These are phyloP conservation scores for Hypoxylon trugodes DNA, from an alignment of 495 filamentous ascomycete genomes.

Conservation along the genomic window DNA sequence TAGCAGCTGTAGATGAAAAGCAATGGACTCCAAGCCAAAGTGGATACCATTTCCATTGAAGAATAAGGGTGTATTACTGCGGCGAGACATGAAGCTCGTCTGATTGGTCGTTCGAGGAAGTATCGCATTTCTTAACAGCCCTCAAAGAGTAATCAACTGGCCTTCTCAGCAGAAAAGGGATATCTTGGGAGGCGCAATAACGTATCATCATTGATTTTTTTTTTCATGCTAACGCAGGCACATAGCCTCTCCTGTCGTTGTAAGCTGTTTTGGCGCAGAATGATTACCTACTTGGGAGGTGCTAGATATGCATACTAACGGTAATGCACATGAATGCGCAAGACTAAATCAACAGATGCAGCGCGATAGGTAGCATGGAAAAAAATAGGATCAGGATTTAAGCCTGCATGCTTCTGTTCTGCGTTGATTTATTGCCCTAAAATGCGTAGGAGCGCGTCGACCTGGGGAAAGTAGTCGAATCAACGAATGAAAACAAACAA, in stretches of 20 bases:
- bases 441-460: background rate
- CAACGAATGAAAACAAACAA: background rate
- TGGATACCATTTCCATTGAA: background rate
- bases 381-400: constrained; percentile 35
- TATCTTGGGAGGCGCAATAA: background rate
- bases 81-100: constrained; percentile 3
- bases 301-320: constrained; percentile 20
- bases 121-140: background rate
- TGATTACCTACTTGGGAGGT: background rate
- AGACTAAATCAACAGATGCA: constrained; percentile 15
- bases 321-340: constrained; percentile 34
- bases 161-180: background rate
- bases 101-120: background rate
- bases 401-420: constrained; percentile 16
- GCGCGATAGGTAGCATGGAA: constrained; percentile 31
- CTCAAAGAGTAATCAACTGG: background rate
- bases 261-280: constrained; percentile 14
- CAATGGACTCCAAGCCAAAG: background rate
- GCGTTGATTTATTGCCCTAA: background rate
- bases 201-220: constrained; percentile 3
- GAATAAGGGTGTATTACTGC: background rate
- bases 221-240: constrained; percentile 26
- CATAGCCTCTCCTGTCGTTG: constrained; percentile 21
- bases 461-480: constrained; percentile 7
- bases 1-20: constrained; percentile 10